Base-by-base conservation (phyloP, 345 rosid genomes). In the Sisymbrium irio region DNA sequence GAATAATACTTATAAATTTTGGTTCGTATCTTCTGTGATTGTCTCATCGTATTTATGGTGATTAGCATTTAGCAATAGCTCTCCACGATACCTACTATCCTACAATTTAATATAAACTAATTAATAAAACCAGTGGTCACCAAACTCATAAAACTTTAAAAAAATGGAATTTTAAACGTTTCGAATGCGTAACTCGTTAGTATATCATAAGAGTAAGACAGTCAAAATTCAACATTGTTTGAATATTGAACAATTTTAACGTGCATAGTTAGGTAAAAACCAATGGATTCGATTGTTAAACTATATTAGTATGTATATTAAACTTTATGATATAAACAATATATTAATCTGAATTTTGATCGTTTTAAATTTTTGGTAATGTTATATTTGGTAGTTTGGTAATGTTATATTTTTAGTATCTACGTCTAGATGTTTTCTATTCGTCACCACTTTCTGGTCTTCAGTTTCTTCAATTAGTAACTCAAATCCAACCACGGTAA, bases 21-120 rank as follows among this genome's bases (percentile, higher is more conserved):
- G 59, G 40, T 13, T 35, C 60, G 65, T 73, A 73, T 73, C 65
- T 65, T 73, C 4, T 65, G 32, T 65, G 66, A 73, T 74, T 59
- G 69, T 72, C 69, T 73, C 71, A 65, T 57, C n/a, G 41, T 61
- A 36, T 60, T 71, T 36, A 46, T 57, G 18, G 28, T 27, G 20
- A 25, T 40, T 32, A 66, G 50, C 67, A 27, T 17, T 40, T 32
- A 66, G 50, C 67, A 27, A 46, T 57, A 64, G 71, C 61, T 25
- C 59, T 74, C 72, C 66, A 74, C 36, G 17, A 46, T 58, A 66
- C 61, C 73, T 46, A 65, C 55, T 41, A 72, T 41, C 45, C 39
- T 73, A 25, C 30, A 20, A 42, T 54, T 63, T n/a, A 51, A 10
- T 73, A 65, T 47, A 55, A 44, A 44, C 20, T 64, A 64, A 55